A percentile compares a stretch with the other conserved stretches of the same genome.
Conservation (phyloP, 805 yeast species). For the Teunomyces pallodes region DNA sequence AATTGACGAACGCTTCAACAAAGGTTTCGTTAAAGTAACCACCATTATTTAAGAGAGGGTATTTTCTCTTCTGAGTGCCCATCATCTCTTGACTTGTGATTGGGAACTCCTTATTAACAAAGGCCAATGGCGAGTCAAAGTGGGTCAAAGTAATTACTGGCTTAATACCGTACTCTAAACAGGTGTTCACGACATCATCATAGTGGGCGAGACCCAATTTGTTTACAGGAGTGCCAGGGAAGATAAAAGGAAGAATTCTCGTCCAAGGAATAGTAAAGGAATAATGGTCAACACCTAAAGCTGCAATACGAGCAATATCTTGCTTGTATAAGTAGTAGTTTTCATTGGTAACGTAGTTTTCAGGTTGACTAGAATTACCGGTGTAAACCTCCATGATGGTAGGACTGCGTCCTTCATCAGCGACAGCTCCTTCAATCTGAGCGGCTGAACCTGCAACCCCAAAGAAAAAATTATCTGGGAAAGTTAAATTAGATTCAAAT, state of each 20-base stretch:
- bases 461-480: constrained; percentile 16
- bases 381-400: constrained; percentile 24
- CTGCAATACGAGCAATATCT: constrained; percentile 29
- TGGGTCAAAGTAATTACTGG: constrained; percentile 34
- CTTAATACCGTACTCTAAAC: constrained; percentile 16
- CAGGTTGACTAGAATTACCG: constrained; percentile 9
- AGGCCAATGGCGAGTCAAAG: constrained; percentile 28
- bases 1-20: constrained; percentile 29
- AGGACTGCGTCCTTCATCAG: constrained; percentile 31
- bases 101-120: constrained; percentile 5
- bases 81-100: background rate
- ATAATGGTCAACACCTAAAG: constrained; percentile 29
- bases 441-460: constrained; percentile 35
- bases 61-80: background rate
- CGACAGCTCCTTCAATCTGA: constrained; percentile 36
- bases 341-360: constrained; percentile 25
- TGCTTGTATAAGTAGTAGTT: constrained; percentile 32
- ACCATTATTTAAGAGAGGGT: constrained; percentile 16
- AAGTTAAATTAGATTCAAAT: constrained; percentile 13
- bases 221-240: constrained; percentile 29
- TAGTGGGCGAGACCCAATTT: constrained; percentile 21
- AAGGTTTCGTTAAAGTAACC: constrained; percentile 25
- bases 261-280: constrained; percentile 35
- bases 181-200: constrained; percentile 18
- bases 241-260: constrained; percentile 29